Evolutionary conservation across 257 asterid genomes (phyloP), one percentile per base, ranked within the genome.

Genomic region (Osmanthus fragrans): DNA sequence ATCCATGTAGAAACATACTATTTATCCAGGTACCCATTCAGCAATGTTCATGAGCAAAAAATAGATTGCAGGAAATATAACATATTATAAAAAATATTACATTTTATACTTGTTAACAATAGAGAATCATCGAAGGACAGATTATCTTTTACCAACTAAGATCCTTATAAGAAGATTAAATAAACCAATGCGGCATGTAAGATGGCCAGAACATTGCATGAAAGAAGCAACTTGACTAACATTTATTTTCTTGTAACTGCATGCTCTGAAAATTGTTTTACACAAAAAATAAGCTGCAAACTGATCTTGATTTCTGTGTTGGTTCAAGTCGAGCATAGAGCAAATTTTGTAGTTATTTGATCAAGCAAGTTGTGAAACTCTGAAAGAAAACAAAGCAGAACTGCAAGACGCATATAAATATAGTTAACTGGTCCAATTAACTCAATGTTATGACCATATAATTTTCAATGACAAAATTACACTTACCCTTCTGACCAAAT

Each of bases 401-500:
- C 23, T 21, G 78, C 63, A 64, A 5, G 60, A 4, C 60, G 8
- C 8, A 25, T 3, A 7, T 18, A 56, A 18, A 70, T 39, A 11
- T 19, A 11, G 2, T 39, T 34, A n/a, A 16, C 51, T 37, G 29
- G 39, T 47, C 77, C 56, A 42, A 23, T 70, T 13, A 30, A 76
- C 33, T 2, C 39, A 25, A 32, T 49, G 51, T n/a, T 13, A 30
- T 73, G 45, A 68, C 33, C 37, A 70, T 32, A 36, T 12, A 65
- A 72, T 71, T 39, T 67, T 32, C 25, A 0, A 32, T 42, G 39
- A 71, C 47, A 69, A 36, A 71, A 21, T 10, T 37, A 10, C 58
- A 74, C 96, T 82, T 82, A 94, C 98, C 88, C 97, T 80, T 90
- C 92, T 83, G 73, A 93, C 97, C 88, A 95, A 83, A 79, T 90